Evolutionary conservation across 2,329 filamentous ascomycete species (phyloP).

Genomic region (Clonostachys chloroleuca): DNA sequence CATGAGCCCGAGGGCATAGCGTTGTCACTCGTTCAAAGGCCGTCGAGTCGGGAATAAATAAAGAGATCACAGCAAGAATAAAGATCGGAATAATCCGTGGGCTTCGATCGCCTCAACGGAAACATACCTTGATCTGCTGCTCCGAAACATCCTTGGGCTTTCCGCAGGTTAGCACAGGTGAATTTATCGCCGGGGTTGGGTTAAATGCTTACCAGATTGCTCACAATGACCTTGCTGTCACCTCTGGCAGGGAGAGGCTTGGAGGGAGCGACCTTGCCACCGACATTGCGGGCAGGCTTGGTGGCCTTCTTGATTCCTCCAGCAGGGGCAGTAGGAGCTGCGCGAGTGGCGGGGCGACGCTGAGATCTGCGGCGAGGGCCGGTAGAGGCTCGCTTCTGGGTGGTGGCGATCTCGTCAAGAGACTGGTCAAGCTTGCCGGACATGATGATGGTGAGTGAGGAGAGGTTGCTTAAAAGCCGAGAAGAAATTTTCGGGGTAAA

Average conservation of each 20-base stretch:
- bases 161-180: conserved; percentile 36
- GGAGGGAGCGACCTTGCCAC: conserved; percentile 58
- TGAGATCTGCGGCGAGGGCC: conserved; percentile 40
- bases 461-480: neutral
- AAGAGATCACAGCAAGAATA: conserved; percentile 22
- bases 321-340: conserved; percentile 63
- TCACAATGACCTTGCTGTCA: conserved; percentile 97
- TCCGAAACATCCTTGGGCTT: conserved; percentile 96
- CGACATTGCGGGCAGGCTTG: conserved; percentile 53
- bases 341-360: conserved; percentile 29
- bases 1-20: neutral
- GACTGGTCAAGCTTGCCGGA: conserved; percentile 94
- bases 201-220: conserved; percentile 78
- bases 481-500: no score
- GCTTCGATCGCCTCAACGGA: conserved; percentile 69
- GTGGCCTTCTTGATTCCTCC: conserved; percentile 83
- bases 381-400: conserved; percentile 55
- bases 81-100: conserved; percentile 66
- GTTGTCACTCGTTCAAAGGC: neutral
- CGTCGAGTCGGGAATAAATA: conserved; percentile 1
- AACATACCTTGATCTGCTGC: conserved; percentile 99
- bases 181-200: neutral
- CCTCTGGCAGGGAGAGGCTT: conserved; percentile 57
- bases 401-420: conserved; percentile 94
- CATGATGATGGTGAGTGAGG: conserved; percentile 50